Conservation (phyloP, 345 rosid genomes). For the Salix udensis region DNA sequence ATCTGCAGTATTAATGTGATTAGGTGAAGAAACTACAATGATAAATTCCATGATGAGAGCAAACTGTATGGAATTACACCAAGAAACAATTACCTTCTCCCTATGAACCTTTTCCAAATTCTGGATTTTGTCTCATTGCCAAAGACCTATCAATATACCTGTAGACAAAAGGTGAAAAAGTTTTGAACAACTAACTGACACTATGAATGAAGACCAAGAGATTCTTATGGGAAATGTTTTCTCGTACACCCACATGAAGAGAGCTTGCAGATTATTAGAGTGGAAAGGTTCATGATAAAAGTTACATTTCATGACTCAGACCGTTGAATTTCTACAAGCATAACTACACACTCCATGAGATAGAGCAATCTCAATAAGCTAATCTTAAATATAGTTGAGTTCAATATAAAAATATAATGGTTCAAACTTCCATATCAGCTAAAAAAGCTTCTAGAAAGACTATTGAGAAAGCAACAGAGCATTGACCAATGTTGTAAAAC, state of each 20-base stretch:
- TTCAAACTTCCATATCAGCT: background rate
- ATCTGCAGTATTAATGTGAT: background rate
- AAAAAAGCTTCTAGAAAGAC: background rate
- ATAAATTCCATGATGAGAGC: background rate
- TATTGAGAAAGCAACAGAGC: background rate
- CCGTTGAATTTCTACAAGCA: background rate
- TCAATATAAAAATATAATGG: background rate
- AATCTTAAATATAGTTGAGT: background rate
- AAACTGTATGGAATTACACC: background rate
- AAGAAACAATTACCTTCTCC: background rate
- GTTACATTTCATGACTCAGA: background rate
- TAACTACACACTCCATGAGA: background rate
- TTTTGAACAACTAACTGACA: background rate
- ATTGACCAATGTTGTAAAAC: background rate
- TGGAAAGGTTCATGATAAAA: background rate
- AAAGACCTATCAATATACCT: background rate
- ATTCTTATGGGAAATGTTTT: background rate
- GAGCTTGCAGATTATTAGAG: background rate
- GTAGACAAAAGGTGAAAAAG: background rate
- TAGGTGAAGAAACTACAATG: background rate
- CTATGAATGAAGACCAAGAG: background rate
- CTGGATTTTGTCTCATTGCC: background rate
- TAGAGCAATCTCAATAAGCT: background rate
- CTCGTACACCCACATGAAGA: background rate
- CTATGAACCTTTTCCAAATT: background rate